phyloP scores from a whole-genome alignment of 495 filamentous ascomycete genomes.

The Trypethelium eluteriae region DNA sequence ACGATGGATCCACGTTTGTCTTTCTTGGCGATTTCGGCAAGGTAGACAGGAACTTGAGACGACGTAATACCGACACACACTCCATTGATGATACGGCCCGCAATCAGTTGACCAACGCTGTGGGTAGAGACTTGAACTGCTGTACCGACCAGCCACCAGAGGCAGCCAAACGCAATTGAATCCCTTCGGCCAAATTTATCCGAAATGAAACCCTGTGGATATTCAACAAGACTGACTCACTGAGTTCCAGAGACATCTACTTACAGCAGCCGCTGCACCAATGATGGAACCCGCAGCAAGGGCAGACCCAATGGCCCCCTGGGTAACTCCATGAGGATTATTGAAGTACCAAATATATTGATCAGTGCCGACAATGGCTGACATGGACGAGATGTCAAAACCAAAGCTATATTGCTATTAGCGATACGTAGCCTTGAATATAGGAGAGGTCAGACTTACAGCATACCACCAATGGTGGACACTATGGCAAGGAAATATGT shows the following conservation, averaged over 20 bases:
- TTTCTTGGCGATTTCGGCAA: slow-evolving; percentile 63
- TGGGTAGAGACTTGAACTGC: slow-evolving; percentile 57
- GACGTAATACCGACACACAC: slow-evolving; percentile 68
- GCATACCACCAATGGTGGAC: slow-evolving; percentile 53
- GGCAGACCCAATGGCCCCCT: slow-evolving; percentile 59
- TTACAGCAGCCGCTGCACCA: slow-evolving; percentile 52
- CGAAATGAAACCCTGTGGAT: slow-evolving; percentile 44
- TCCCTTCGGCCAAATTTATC: slow-evolving; percentile 59
- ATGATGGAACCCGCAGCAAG: slow-evolving; percentile 61
- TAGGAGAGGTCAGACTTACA: slow-evolving; percentile 33
- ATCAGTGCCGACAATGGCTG: slow-evolving; percentile 60
- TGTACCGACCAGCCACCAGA: slow-evolving; percentile 65
- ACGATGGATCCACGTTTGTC: slow-evolving; percentile 62
- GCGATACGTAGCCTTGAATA: background rate
- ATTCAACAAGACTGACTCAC: background rate
- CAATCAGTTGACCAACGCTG: slow-evolving; percentile 56
- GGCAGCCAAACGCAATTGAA: slow-evolving; percentile 44
- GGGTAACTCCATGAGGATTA: slow-evolving; percentile 53
- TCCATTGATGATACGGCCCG: slow-evolving; percentile 64
- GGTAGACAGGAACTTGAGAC: slow-evolving; percentile 74
- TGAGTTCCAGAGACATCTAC: background rate
- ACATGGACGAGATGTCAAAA: slow-evolving; percentile 65
- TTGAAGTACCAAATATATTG: slow-evolving; percentile 63
- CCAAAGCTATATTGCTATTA: slow-evolving; percentile 40
- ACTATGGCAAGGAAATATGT: slow-evolving; percentile 56